Evolutionary conservation across 805 yeast species (phyloP), one percentile per base, ranked within the genome.

Genomic region (Ascoidea rubescens): DNA sequence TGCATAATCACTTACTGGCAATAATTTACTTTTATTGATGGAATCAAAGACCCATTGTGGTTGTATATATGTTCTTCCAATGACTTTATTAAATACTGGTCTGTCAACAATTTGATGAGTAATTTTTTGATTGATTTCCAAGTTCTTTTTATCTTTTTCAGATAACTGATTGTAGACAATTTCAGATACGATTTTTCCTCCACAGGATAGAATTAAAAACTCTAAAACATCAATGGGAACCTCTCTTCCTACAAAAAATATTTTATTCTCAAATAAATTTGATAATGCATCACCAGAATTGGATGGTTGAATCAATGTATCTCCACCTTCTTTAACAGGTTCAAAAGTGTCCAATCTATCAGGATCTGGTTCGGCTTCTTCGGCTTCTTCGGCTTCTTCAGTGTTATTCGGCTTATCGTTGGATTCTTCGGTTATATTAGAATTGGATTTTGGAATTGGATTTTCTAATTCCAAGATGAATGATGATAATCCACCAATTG

Each of bases 11-110:
- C 83, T 81, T 28, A 87, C 96, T 17, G 93, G 79, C 54, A 85
- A 72, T 55, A 93, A 73, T 54, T 77, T 73, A 50, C 79, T 77
- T 68, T 84, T 84, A 71, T 93, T 93, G 55, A 93, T 71, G 62
- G 84, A 82, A 66, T 93, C 99, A 66, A 93, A 90, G 33, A 93
- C 74, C 99, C 99, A 93, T 73, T 93, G 99, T 17, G 99, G 99
- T 71, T 93, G 99, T 49, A 91, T 67, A 64, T 93, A 93, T 0
- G 95, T 87, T 72, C 98, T 80, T 50, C 96, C 96, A 55, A 88
- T 84, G 47, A 89, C 87, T 64, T 82, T 87, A 57, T 79, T 75
- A 47, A 91, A 67, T 61, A 80, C 82, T 33, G 99, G 98, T 68
- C 99, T 82, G 68, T 93, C 99, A 57, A 84, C 82, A 59, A 93